Base-by-base conservation (phyloP, 2,329 filamentous ascomycete species). In the Microdochium bolleyi region DNA sequence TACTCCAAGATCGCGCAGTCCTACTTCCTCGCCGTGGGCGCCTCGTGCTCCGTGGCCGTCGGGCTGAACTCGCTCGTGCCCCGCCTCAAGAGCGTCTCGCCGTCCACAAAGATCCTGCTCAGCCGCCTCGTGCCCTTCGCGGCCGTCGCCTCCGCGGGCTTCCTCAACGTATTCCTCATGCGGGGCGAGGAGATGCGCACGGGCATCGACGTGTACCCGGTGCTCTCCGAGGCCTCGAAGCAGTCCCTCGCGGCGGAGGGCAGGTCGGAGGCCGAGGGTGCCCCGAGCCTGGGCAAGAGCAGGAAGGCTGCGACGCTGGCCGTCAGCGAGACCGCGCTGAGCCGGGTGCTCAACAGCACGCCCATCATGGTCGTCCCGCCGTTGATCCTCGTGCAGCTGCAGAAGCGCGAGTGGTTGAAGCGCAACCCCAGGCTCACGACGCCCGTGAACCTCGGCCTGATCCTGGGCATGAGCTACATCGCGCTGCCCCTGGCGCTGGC, bases 291-390 rank as follows among this genome's bases (percentile, higher is more conserved):
- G 34, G 94, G 94, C 58, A 92, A 89, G 77, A 92, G 87, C 67
- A 88, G 86, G 67, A 90, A 86, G 67, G 94, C 94, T 1, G 94
- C 94, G 11, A 88, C 85, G 25, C 71, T 97, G 21, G 94, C 94
- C 11, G 94, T 99, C 1, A 87, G 85, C 55, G 92, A 99, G 76
- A 99, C 94, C 49, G 94, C 94, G 2, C 75, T 95, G 48, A 94
- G 88, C 60, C 84, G 94, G 55, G 92, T 97, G 55, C 78, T 97
- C 62, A 99, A 97, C 70, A 88, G 90, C 55, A 95, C 89, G 13
- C 94, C 94, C 11, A 94, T 99, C 73, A 99, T 99, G 94, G 91
- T 95, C 14, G 77, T 99, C 48, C 94, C 94, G 44, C 90, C 94
- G 22, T 75, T 99, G 66, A 73, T 95, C 24, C 79, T 99, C 52